A percentile compares a stretch with the other conserved stretches of the same genome.
phyloP scores from a whole-genome alignment of 257 asterid species.

The Scutellaria barbata region DNA sequence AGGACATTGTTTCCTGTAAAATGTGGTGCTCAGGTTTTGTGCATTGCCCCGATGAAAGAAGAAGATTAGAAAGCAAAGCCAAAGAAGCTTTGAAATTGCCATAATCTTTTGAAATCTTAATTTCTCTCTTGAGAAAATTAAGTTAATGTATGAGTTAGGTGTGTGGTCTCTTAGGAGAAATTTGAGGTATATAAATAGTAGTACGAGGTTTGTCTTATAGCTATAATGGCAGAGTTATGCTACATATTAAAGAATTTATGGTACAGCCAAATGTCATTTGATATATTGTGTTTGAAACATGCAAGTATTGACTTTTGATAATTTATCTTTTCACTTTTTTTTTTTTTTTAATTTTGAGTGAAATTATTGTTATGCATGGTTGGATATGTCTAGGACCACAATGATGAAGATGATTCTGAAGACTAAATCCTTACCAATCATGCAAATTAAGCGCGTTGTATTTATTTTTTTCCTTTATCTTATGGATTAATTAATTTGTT shows the following conservation, averaged over 20 bases:
- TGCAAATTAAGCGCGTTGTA: neutral
- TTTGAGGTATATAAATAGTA: slow-evolving; percentile 31
- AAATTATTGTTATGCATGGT: slow-evolving; percentile 29
- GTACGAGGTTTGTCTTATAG: neutral
- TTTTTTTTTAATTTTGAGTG: neutral
- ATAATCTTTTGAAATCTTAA: slow-evolving; percentile 22
- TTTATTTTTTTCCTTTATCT: neutral
- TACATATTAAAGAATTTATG: slow-evolving; percentile 5
- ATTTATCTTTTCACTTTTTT: neutral
- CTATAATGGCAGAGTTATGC: neutral
- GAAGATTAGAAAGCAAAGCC: slow-evolving; percentile 31
- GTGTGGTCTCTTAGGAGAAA: neutral
- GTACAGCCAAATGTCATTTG: neutral
- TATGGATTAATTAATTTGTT: too few relatives aligned
- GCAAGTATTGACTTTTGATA: slow-evolving; percentile 23
- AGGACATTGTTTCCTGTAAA: slow-evolving; percentile 55
- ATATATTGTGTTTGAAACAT: slow-evolving; percentile 4
- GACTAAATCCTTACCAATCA: slow-evolving; percentile 17
- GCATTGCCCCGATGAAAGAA: slow-evolving; percentile 31
- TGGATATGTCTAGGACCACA: slow-evolving; percentile 18
- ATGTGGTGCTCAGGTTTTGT: slow-evolving; percentile 39
- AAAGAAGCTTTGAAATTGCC: slow-evolving; percentile 39
- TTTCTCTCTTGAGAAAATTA: slow-evolving; percentile 11
- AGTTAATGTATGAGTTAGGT: slow-evolving; percentile 22
- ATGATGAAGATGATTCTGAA: neutral